Conservation (phyloP, 805 yeast genomes). For the Hanseniaspora taiwanica region DNA sequence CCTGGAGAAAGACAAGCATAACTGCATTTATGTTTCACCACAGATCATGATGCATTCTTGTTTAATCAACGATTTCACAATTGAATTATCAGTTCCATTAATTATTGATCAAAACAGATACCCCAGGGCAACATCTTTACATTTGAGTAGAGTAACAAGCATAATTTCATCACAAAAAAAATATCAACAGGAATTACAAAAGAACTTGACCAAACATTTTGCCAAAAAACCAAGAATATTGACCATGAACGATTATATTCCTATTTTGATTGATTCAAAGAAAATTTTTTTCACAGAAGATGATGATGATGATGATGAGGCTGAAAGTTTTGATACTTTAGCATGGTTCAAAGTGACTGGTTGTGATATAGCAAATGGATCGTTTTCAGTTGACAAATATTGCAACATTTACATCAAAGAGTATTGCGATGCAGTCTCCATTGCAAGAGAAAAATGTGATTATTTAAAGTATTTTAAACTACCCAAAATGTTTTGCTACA, state of each 20-base stretch:
- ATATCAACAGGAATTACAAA: conserved; percentile 28
- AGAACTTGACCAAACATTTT: conserved; percentile 49
- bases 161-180: conserved; percentile 18
- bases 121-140: conserved; percentile 12
- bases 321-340: conserved; percentile 42
- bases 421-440: conserved; percentile 33
- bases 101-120: not conserved
- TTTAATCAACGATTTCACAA: conserved; percentile 2
- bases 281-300: not conserved
- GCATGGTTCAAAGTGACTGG: conserved; percentile 77
- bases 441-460: conserved; percentile 15
- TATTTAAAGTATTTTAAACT: conserved; percentile 39
- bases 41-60: conserved; percentile 13
- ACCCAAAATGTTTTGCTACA: conserved; percentile 28
- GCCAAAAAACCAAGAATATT: conserved; percentile 47
- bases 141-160: conserved; percentile 17
- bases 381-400: conserved; percentile 2
- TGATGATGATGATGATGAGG: not conserved
- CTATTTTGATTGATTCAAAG: conserved; percentile 53
- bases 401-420: conserved; percentile 56
- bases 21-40: conserved; percentile 14
- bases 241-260: conserved; percentile 52
- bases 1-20: conserved; percentile 3
- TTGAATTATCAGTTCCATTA: conserved; percentile 1
- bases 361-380: conserved; percentile 27